Percentiles rank a stretch among this genome's conserved stretches.
These are phyloP conservation scores for Pholiota molesta DNA, from an alignment of 768 basidiomycete genomes.

Conservation along the genomic window DNA sequence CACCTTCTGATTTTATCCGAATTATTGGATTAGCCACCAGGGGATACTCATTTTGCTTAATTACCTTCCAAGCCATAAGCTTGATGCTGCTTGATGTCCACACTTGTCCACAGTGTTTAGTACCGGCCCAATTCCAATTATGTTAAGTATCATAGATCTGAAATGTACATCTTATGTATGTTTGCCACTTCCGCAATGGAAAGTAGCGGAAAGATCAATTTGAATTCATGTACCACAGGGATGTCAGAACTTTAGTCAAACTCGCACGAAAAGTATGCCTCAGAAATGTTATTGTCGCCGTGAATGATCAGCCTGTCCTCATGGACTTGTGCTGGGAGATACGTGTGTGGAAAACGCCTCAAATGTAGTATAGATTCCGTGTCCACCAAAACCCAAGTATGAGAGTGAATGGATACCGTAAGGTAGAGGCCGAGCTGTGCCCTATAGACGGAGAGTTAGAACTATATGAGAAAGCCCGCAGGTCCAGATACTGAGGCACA, in stretches of 20 bases:
- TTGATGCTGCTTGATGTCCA: no score
- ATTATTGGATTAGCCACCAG: neutral
- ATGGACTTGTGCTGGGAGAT: no score
- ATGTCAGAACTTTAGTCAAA: neutral
- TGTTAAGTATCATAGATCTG: neutral
- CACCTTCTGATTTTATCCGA: no score
- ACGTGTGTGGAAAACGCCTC: no score
- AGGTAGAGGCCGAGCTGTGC: neutral
- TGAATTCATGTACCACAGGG: neutral
- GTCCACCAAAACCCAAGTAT: neutral
- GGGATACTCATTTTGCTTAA: neutral
- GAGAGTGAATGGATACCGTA: neutral
- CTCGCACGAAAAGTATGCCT: no score
- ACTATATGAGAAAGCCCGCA: neutral
- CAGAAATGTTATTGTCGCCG: no score
- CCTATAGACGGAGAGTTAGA: neutral
- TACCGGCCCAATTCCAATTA: neutral
- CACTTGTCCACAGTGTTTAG: no score
- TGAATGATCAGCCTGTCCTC: no score
- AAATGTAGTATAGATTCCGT: neutral
- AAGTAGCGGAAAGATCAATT: neutral
- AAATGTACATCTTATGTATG: neutral
- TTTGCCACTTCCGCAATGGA: neutral
- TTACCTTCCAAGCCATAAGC: neutral
- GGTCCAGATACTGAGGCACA: neutral